phyloP scores from a whole-genome alignment of 2,329 filamentous ascomycete species.

The Pseudogymnoascus sp. region DNA sequence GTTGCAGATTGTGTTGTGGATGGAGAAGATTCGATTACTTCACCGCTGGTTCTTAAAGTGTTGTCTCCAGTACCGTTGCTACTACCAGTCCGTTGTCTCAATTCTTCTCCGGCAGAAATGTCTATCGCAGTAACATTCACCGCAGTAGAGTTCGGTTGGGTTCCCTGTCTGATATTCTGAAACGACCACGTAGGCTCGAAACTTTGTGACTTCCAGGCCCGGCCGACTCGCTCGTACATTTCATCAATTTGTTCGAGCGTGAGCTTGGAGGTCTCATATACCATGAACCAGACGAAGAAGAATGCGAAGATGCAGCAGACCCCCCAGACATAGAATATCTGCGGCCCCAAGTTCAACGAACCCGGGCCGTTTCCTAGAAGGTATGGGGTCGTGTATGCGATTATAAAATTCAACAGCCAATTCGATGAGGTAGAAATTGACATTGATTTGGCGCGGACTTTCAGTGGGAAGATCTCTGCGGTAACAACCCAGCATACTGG shows the following conservation, averaged over 20 bases:
- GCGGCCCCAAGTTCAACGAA: slow-evolving; percentile 60
- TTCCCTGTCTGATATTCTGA: slow-evolving; percentile 53
- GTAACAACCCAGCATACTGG: slow-evolving; percentile 69
- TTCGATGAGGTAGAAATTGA: slow-evolving; percentile 68
- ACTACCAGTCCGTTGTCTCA: slow-evolving; percentile 21
- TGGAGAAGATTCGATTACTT: slow-evolving; percentile 24
- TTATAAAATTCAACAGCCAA: slow-evolving; percentile 71
- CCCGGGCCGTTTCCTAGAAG: slow-evolving; percentile 61
- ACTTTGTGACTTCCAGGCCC: slow-evolving; percentile 60
- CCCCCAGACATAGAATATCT: slow-evolving; percentile 77
- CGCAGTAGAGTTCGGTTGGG: slow-evolving; percentile 17
- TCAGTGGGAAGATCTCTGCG: slow-evolving; percentile 61
- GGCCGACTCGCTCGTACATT: slow-evolving; percentile 62
- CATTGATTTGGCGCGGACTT: slow-evolving; percentile 65
- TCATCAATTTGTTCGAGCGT: slow-evolving; percentile 71
- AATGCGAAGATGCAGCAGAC: slow-evolving; percentile 62
- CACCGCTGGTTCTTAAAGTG: slow-evolving; percentile 18
- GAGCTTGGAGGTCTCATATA: slow-evolving; percentile 70
- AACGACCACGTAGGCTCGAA: slow-evolving; percentile 65
- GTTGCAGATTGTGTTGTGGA: slow-evolving; percentile 28
- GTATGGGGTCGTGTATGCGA: slow-evolving; percentile 73
- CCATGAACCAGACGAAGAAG: slow-evolving; percentile 65
- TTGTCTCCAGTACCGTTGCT: slow-evolving; percentile 18
- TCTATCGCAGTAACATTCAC: slow-evolving; percentile 25
- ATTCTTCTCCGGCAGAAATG: slow-evolving; percentile 19